Conservation (phyloP, 139 green algal species). For the Mychonastes homosphaera region DNA sequence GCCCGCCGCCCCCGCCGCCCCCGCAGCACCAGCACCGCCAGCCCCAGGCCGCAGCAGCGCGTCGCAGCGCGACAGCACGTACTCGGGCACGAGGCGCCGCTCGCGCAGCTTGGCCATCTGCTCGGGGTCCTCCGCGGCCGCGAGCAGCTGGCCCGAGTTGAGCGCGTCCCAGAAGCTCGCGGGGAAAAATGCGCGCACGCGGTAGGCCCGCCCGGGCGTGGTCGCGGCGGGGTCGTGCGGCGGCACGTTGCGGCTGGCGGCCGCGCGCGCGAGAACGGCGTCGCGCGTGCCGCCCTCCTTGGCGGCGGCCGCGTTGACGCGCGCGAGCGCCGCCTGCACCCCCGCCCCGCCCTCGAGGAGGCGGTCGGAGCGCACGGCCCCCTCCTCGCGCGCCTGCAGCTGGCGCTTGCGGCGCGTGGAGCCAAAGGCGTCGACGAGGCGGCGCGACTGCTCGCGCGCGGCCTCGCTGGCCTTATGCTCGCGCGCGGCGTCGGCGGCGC, state of each 20-base stretch:
- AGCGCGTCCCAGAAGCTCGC: background rate
- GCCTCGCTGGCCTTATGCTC: no score
- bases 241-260: conserved; percentile 14
- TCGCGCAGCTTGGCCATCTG: background rate
- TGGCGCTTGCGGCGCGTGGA: conserved; percentile 31
- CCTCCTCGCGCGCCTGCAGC: conserved; percentile 34
- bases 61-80: conserved; percentile 17
- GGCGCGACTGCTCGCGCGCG: no score
- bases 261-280: conserved; percentile 9
- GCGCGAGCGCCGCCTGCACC: conserved; percentile 13
- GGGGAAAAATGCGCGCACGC: conserved; percentile 4
- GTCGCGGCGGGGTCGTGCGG: conserved; percentile 24
- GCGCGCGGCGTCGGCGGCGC: no score
- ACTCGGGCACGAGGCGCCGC: conserved; percentile 9
- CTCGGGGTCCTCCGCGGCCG: conserved; percentile 19
- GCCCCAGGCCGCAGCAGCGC: conserved; percentile 13
- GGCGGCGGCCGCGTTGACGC: conserved; percentile 9
- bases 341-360: conserved; percentile 16
- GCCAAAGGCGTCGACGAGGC: conserved; percentile 43
- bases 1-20: no score
- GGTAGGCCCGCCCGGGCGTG: background rate
- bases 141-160: conserved; percentile 11
- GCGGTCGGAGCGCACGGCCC: conserved; percentile 21
- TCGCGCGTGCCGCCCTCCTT: conserved; percentile 15
- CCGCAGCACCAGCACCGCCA: conserved; percentile 17